These are phyloP conservation scores for Mariannaea elegans DNA, from an alignment of 2,329 filamentous ascomycete species.

Conservation along the genomic window DNA sequence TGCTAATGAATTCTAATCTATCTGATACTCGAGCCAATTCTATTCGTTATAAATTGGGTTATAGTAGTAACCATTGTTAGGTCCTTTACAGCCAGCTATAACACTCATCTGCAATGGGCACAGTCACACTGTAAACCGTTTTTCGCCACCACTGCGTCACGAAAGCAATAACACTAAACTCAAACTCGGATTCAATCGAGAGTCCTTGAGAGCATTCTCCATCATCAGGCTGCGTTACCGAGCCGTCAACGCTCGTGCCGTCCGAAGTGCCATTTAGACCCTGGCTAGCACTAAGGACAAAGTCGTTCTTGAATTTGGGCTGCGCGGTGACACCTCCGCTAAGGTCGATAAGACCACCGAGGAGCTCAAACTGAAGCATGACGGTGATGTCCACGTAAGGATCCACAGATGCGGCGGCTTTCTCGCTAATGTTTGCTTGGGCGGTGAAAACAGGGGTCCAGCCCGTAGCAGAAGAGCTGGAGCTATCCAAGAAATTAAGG, in stretches of 20 bases:
- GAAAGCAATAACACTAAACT: slow-evolving; percentile 39
- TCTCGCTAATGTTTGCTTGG: slow-evolving; percentile 45
- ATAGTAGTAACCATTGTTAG: too few relatives aligned
- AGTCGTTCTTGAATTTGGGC: slow-evolving; percentile 49
- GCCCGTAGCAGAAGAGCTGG: slow-evolving; percentile 42
- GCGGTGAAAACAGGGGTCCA: slow-evolving; percentile 50
- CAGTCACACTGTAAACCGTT: slow-evolving; percentile 31
- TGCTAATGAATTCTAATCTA: too few relatives aligned
- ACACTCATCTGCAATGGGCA: slow-evolving; percentile 29
- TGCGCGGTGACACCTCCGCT: slow-evolving; percentile 49
- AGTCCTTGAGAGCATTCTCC: slow-evolving; percentile 36
- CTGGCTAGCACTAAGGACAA: slow-evolving; percentile 42
- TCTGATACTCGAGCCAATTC: too few relatives aligned
- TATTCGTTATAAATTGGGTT: too few relatives aligned
- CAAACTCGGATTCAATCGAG: slow-evolving; percentile 37
- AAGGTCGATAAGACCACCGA: slow-evolving; percentile 46
- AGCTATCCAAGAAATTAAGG: slow-evolving; percentile 47
- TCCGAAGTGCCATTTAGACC: slow-evolving; percentile 27
- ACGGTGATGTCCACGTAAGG: slow-evolving; percentile 48
- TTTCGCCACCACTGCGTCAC: slow-evolving; percentile 39
- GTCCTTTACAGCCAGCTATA: slow-evolving; percentile 23
- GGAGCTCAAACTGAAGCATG: slow-evolving; percentile 48
- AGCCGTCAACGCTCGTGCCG: not conserved
- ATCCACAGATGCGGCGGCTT: slow-evolving; percentile 44
- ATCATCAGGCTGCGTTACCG: slow-evolving; percentile 23